Evolutionary conservation across 352 stramenopile species (phyloP).

Genomic region (Peronospora destructor): DNA sequence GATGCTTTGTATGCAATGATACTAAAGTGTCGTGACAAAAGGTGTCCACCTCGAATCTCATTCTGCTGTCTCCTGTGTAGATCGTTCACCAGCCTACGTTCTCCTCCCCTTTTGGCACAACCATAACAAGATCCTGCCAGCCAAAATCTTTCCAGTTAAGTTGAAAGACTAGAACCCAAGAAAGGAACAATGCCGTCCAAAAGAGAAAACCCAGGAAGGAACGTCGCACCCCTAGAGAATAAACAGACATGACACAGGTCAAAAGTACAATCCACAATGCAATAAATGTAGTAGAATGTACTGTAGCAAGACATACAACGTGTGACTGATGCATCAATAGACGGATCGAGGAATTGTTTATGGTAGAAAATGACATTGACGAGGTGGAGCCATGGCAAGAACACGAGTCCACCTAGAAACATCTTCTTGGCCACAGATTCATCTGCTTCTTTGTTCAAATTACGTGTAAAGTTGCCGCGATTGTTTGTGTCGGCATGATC

Average conservation of each 20-base stretch:
- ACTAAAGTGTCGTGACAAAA: too few species aligned
- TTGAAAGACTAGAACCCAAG: constrained; percentile 77
- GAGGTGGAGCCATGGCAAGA: constrained; percentile 78
- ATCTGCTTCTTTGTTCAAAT: constrained; percentile 75
- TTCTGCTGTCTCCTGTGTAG: background rate
- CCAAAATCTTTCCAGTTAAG: constrained; percentile 82
- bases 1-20: too few species aligned
- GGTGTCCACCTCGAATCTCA: background rate
- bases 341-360: constrained; percentile 69
- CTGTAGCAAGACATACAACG: constrained; percentile 42
- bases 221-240: constrained; percentile 54
- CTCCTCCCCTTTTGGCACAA: constrained; percentile 56
- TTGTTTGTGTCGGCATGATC: constrained; percentile 43
- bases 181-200: constrained; percentile 62
- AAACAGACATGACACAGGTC: background rate
- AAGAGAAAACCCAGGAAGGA: constrained; percentile 67
- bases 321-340: constrained; percentile 58
- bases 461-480: constrained; percentile 83
- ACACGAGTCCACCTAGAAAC: constrained; percentile 66
- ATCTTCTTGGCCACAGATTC: constrained; percentile 72
- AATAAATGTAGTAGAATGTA: background rate
- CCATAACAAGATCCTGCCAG: constrained; percentile 73
- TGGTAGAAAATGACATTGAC: constrained; percentile 81
- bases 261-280: background rate
- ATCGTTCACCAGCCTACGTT: constrained; percentile 56